Evolutionary conservation across 805 yeast species (phyloP).

Genomic region (Candida corydali): DNA sequence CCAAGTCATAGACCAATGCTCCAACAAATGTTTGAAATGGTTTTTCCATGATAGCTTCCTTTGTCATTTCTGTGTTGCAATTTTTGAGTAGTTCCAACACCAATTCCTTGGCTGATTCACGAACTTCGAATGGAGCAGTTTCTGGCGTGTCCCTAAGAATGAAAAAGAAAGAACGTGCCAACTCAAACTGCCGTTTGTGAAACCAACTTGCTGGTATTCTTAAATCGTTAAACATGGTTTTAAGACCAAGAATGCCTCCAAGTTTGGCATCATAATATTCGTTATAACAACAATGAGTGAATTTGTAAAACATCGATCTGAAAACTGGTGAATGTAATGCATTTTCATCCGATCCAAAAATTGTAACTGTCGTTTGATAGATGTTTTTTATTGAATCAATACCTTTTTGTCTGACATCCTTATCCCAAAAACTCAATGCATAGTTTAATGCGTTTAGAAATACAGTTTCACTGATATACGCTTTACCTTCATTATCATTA

Average conservation of each 20-base stretch:
- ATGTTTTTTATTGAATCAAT: conserved; percentile 59
- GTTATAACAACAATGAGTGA: conserved; percentile 89
- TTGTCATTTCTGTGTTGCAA: conserved; percentile 60
- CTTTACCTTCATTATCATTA: conserved; percentile 74
- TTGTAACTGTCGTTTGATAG: conserved; percentile 52
- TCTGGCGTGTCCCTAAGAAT: conserved; percentile 86
- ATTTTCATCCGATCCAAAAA: conserved; percentile 65
- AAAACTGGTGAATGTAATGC: conserved; percentile 72
- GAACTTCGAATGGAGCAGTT: conserved; percentile 79
- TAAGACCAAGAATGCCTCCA: conserved; percentile 85
- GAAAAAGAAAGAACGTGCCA: conserved; percentile 81
- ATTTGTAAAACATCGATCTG: conserved; percentile 70
- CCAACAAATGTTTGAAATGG: conserved; percentile 80
- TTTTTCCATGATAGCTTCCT: conserved; percentile 61
- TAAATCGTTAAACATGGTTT: conserved; percentile 65
- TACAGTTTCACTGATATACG: conserved; percentile 63
- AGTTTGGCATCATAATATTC: conserved; percentile 81
- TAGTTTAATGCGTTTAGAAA: conserved; percentile 71
- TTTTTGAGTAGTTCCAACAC: conserved; percentile 59
- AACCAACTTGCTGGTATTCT: conserved; percentile 71
- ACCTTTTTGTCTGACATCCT: conserved; percentile 69
- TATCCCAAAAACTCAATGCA: conserved; percentile 75
- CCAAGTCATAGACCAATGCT: conserved; percentile 87
- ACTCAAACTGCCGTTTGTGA: conserved; percentile 72
- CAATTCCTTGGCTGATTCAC: conserved; percentile 65